phyloP scores from a whole-genome alignment of 345 rosid genomes.

The Populus alba region DNA sequence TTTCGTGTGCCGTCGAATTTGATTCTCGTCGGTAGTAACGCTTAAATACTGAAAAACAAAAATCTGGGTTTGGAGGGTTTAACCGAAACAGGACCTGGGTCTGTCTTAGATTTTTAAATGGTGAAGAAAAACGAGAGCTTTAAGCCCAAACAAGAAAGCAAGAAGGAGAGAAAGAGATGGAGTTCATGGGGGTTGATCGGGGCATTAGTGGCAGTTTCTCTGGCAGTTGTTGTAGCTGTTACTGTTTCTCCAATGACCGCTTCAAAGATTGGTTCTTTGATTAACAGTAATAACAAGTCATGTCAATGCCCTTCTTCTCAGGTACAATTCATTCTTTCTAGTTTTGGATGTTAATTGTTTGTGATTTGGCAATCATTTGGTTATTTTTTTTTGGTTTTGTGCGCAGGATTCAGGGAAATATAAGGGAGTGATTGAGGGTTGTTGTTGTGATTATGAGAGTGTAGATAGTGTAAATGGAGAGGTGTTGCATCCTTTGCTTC shows the following conservation, averaged over 20 bases:
- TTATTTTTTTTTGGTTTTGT: not conserved
- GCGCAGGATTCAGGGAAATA: constrained; percentile 38
- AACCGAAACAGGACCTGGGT: not conserved
- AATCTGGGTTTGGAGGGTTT: not conserved
- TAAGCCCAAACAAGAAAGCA: not conserved
- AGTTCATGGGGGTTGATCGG: not conserved
- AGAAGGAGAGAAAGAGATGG: not conserved
- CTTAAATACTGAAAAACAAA: not conserved
- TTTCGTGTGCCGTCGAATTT: too few relatives aligned
- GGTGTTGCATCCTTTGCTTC: constrained; percentile 72
- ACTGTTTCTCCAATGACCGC: not conserved
- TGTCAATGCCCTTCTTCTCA: not conserved
- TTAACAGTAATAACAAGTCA: not conserved
- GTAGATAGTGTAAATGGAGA: constrained; percentile 36
- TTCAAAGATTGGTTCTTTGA: not conserved
- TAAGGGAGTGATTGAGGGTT: constrained; percentile 79
- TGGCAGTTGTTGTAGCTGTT: not conserved
- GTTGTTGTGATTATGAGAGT: constrained; percentile 80
- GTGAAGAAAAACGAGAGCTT: not conserved
- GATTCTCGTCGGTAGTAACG: too few relatives aligned
- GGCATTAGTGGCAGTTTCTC: not conserved
- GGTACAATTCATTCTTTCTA: not conserved
- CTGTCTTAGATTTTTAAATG: not conserved
- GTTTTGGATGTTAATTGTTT: not conserved
- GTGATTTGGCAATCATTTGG: not conserved